These are phyloP conservation scores for Fagopyrum homotropicum DNA, from an alignment of 148 eudicot genomes.

Conservation along the genomic window DNA sequence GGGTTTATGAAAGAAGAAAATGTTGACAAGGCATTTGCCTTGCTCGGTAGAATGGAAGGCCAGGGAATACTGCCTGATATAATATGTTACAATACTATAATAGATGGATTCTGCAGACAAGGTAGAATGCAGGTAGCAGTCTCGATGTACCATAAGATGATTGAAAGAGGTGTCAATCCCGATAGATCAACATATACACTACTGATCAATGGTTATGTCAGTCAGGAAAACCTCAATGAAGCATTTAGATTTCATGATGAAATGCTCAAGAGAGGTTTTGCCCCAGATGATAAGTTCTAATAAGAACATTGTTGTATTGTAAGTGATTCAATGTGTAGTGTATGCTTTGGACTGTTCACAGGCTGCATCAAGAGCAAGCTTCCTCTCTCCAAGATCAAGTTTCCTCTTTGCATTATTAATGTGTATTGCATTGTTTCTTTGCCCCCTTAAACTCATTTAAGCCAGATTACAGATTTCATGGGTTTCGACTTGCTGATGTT, in stretches of 20 bases:
- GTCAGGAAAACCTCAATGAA: constrained; percentile 60
- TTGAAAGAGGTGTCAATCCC: constrained; percentile 51
- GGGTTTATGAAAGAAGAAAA: constrained; percentile 62
- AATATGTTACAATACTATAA: constrained; percentile 55
- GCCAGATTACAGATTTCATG: too few species aligned
- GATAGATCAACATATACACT: constrained; percentile 57
- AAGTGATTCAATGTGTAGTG: neutral
- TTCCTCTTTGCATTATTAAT: neutral
- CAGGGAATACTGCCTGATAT: constrained; percentile 57
- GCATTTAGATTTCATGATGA: constrained; percentile 76
- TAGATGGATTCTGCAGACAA: constrained; percentile 62
- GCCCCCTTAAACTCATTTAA: too few species aligned
- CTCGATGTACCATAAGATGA: constrained; percentile 50
- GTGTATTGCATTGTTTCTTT: too few species aligned
- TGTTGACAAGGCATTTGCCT: constrained; percentile 44
- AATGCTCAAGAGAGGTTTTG: constrained; percentile 70
- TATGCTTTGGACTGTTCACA: neutral
- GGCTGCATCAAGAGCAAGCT: neutral
- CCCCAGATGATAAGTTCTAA: constrained; percentile 73
- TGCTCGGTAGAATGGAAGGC: constrained; percentile 60
- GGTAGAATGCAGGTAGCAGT: constrained; percentile 68
- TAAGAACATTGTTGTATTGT: neutral
- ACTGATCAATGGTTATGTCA: constrained; percentile 64
- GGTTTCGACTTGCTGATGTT: too few species aligned
- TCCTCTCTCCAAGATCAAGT: neutral